These are phyloP conservation scores for Tinospora cordifolia DNA, from an alignment of 164 flowering plant genomes.

Conservation along the genomic window DNA sequence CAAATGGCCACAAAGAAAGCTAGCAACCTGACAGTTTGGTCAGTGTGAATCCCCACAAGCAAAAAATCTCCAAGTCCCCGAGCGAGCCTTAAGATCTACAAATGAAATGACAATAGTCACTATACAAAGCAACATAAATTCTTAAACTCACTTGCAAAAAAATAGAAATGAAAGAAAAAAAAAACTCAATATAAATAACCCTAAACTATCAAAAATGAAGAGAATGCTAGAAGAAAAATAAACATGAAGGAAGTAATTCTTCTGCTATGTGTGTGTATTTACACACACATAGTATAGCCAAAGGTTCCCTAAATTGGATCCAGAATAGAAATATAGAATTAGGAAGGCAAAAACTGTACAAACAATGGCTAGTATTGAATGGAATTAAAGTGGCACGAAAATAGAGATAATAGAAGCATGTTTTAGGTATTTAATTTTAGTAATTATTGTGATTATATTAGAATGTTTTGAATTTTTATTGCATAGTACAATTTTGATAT, in stretches of 20 bases:
- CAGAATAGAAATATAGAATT: background rate
- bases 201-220: background rate
- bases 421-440: too few relatives aligned
- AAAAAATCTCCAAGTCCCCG: conserved; percentile 91
- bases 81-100: conserved; percentile 75
- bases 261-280: background rate
- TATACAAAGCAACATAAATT: background rate
- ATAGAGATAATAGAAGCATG: too few relatives aligned
- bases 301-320: background rate
- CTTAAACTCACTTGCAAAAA: background rate
- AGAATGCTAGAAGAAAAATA: background rate
- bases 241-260: background rate
- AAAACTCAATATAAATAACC: background rate
- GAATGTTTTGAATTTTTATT: too few relatives aligned
- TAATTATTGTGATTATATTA: too few relatives aligned
- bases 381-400: too few relatives aligned
- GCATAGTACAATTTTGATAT: too few relatives aligned
- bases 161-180: background rate
- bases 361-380: too few relatives aligned
- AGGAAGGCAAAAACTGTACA: too few relatives aligned
- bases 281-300: background rate
- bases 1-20: conserved; percentile 3
- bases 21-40: conserved; percentile 80
- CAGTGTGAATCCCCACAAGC: conserved; percentile 92
- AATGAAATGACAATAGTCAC: conserved; percentile 8